A percentile compares a stretch with the other conserved stretches of the same genome.
Evolutionary conservation across 1,284 basidiomycete species (phyloP).

Genomic region (Cryptococcus neoformans): DNA sequence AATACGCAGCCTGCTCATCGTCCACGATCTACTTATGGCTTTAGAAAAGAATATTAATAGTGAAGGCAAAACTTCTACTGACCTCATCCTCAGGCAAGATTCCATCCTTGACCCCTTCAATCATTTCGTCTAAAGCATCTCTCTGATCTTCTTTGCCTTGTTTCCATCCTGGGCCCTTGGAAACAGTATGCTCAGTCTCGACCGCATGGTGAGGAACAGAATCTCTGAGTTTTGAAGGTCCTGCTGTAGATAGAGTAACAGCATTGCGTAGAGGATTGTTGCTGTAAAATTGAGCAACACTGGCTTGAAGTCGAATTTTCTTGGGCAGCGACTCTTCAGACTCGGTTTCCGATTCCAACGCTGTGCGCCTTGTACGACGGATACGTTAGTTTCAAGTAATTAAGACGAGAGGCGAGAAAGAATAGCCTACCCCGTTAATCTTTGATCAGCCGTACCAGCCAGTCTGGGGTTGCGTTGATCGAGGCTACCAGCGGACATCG

Average conservation of each 20-base stretch:
- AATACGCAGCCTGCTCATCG: not conserved
- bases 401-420: no score
- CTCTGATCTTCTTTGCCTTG: constrained; percentile 7
- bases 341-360: constrained; percentile 28
- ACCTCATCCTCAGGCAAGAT: constrained; percentile 12
- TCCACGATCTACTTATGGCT: not conserved
- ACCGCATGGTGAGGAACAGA: not conserved
- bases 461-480: no score
- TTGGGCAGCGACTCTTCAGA: constrained; percentile 27
- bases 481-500: no score
- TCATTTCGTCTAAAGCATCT: constrained; percentile 40
- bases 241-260: not conserved
- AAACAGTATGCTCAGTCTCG: constrained; percentile 1
- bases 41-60: not conserved
- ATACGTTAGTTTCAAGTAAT: no score
- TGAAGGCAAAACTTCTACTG: not conserved
- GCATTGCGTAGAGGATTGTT: no score
- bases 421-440: no score
- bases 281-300: no score
- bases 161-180: constrained; percentile 37
- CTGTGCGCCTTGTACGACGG: no score
- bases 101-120: constrained; percentile 32
- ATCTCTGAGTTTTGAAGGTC: not conserved
- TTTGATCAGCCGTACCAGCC: no score
- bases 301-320: no score